Conservation (phyloP, 2,329 filamentous ascomycete species). For the Cryphonectria parasitica region DNA sequence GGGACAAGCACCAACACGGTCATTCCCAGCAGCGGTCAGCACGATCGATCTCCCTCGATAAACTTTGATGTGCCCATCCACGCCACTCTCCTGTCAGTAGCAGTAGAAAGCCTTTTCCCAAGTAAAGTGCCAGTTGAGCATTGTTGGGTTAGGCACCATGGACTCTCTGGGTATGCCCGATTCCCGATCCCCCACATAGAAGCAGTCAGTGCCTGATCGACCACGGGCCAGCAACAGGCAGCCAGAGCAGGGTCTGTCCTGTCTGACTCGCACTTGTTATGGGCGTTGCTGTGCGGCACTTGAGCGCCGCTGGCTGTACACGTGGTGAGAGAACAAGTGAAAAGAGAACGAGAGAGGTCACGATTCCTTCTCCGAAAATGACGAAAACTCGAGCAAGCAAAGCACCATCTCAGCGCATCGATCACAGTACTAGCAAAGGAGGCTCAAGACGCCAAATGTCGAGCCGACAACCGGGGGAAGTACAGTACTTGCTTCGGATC, state of each 20-base stretch:
- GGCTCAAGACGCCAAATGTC: background rate
- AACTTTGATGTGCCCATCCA: background rate
- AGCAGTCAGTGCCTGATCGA: slow-evolving; percentile 10
- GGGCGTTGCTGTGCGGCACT: background rate
- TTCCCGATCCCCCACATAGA: background rate
- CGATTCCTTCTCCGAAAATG: background rate
- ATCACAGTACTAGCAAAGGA: background rate
- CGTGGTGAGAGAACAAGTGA: no score
- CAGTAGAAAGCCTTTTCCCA: background rate
- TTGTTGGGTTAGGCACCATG: no score
- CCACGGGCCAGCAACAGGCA: slow-evolving; percentile 4
- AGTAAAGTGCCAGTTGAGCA: background rate
- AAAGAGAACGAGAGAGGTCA: no score
- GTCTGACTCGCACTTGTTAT: background rate
- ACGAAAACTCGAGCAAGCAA: background rate
- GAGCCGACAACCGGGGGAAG: background rate
- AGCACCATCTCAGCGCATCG: background rate
- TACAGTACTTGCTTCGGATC: background rate
- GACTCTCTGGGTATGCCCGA: background rate
- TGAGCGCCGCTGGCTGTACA: background rate
- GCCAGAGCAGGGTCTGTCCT: background rate
- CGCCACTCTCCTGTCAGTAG: background rate
- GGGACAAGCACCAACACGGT: background rate
- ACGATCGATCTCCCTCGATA: background rate
- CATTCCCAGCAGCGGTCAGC: no score